These are phyloP conservation scores for Ustilago vetiveriae DNA, from an alignment of 1,284 basidiomycete genomes.

Conservation along the genomic window DNA sequence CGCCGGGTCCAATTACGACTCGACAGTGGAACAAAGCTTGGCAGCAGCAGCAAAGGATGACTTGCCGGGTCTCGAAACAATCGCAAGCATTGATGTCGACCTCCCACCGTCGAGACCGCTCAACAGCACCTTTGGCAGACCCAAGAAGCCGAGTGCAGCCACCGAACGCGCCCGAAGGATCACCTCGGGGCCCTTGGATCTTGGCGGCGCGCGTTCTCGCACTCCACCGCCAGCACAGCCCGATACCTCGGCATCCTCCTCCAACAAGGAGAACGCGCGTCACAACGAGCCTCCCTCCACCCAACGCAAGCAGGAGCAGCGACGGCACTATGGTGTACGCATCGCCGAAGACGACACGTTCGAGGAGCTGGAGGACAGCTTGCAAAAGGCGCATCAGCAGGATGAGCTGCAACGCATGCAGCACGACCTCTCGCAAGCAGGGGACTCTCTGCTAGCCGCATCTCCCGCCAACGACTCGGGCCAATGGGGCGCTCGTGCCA, in stretches of 20 bases:
- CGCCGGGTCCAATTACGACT: conserved; percentile 46
- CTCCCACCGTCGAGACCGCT: conserved; percentile 29
- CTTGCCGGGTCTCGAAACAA: conserved; percentile 44
- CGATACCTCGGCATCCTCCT: conserved; percentile 25
- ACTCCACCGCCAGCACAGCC: conserved; percentile 29
- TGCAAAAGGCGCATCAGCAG: conserved; percentile 40
- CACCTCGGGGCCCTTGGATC: conserved; percentile 36
- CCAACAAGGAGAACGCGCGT: conserved; percentile 30
- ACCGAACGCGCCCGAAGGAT: conserved; percentile 31
- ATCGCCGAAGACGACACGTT: conserved; percentile 51
- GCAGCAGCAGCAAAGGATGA: conserved; percentile 35
- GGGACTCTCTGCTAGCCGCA: conserved; percentile 38
- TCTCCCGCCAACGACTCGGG: conserved; percentile 46
- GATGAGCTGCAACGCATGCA: conserved; percentile 48
- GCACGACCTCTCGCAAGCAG: conserved; percentile 46
- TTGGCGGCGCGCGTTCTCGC: conserved; percentile 19
- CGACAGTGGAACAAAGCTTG: conserved; percentile 36
- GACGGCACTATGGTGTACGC: conserved; percentile 47
- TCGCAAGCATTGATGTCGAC: conserved; percentile 44
- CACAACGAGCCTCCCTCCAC: conserved; percentile 43
- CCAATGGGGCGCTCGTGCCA: conserved; percentile 57
- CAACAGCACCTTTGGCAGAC: conserved; percentile 30
- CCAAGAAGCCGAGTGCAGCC: conserved; percentile 34
- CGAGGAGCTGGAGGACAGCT: conserved; percentile 52
- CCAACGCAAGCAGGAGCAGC: conserved; percentile 46